Evolutionary conservation across 2,329 filamentous ascomycete genomes (phyloP).

Genomic region (Claviceps fusiformis): DNA sequence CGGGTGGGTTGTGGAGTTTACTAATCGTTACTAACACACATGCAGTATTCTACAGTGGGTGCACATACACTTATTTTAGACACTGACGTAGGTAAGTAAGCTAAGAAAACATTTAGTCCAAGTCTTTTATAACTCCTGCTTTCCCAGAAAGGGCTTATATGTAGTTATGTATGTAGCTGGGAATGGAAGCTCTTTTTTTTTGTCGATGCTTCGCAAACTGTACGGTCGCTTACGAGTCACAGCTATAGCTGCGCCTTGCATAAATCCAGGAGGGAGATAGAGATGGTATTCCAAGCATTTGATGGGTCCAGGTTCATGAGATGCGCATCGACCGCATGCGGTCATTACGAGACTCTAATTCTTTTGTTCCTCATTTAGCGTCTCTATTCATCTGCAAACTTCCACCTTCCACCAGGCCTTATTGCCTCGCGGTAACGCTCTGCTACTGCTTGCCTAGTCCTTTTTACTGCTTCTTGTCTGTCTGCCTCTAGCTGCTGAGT

Average conservation of each 20-base stretch:
- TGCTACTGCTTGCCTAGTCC: conserved; percentile 51
- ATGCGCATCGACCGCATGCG: background rate
- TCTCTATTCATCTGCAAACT: conserved; percentile 63
- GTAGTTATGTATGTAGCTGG: background rate
- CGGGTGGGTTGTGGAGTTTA: background rate
- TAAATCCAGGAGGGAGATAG: no score
- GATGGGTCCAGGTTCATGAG: background rate
- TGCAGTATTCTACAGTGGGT: background rate
- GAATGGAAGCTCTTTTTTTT: background rate
- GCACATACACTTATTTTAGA: background rate
- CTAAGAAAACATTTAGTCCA: no score
- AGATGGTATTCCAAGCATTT: background rate
- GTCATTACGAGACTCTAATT: background rate
- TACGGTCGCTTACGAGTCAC: no score
- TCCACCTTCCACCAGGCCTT: conserved; percentile 60
- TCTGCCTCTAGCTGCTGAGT: conserved; percentile 68
- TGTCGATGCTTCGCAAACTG: no score
- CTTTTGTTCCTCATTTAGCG: background rate
- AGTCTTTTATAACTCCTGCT: no score
- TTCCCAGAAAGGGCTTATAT: no score
- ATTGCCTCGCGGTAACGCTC: conserved; percentile 73
- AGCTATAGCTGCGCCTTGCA: no score
- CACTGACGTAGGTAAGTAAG: background rate
- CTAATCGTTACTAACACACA: background rate
- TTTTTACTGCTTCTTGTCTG: conserved; percentile 47